Percentiles rank a stretch among this genome's conserved stretches.
These are phyloP conservation scores for Boletus vinaceobasis DNA, from an alignment of 768 basidiomycete genomes.

Conservation along the genomic window DNA sequence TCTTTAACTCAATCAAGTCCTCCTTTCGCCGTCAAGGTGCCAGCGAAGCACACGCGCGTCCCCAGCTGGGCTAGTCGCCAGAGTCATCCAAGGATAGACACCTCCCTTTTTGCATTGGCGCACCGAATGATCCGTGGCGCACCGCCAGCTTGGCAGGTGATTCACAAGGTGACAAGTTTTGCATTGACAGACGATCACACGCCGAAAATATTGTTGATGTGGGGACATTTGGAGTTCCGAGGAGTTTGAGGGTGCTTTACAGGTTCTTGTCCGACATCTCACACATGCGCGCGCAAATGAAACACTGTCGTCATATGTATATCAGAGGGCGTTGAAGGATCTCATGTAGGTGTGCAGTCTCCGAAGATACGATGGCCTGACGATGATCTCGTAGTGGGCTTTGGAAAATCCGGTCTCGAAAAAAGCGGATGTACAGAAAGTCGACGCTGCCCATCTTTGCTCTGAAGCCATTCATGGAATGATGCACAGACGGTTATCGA, in stretches of 20 bases:
- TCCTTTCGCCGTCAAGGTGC: neutral
- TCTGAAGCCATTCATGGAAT: neutral
- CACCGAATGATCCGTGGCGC: neutral
- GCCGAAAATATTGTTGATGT: neutral
- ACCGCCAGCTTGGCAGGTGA: conserved; percentile 4
- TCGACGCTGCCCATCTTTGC: neutral
- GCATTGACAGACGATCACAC: conserved; percentile 1
- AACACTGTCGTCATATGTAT: conserved; percentile 7
- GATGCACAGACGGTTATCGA: neutral
- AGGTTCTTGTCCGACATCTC: neutral
- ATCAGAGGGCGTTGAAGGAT: neutral
- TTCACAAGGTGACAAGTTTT: conserved; percentile 1
- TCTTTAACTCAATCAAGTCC: conserved; percentile 1
- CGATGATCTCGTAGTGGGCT: neutral
- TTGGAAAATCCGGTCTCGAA: conserved; percentile 1
- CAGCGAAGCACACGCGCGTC: neutral
- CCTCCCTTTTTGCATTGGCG: conserved; percentile 3
- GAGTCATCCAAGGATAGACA: conserved; percentile 4
- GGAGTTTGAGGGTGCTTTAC: conserved; percentile 2
- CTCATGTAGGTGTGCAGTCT: neutral
- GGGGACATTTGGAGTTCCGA: conserved; percentile 10
- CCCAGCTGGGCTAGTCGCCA: neutral
- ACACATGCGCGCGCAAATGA: conserved; percentile 16
- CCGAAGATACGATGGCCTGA: conserved; percentile 7
- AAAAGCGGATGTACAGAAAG: neutral